Evolutionary conservation across 2,329 filamentous ascomycete genomes (phyloP), one percentile per base, ranked within the genome.

Genomic region (Fusarium sp.): DNA sequence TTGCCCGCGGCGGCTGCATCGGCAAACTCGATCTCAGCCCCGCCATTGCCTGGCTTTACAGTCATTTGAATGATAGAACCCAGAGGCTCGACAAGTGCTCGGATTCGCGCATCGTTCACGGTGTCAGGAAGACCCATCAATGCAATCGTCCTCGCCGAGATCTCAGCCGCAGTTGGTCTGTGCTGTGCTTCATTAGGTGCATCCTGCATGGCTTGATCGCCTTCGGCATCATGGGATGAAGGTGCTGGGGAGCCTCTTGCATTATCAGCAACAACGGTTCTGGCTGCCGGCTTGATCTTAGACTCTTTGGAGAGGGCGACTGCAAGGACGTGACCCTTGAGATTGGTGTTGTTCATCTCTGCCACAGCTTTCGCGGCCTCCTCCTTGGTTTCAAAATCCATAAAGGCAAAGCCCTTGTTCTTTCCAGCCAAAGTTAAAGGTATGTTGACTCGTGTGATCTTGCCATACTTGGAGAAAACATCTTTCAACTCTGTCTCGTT

Each of bases 121-220:
- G 94, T 98, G 76, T 98, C 96, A 1, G 96, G 94, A 2, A 99
- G 84, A 67, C 94, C 92, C 81, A 98, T 88, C 29, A 99, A 83
- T 12, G 91, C 91, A 52, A 98, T 86, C 1, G 93, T 96, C 55
- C 94, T 90, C 52, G 90, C 88, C 30, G 84, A 80, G 22, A 88
- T 86, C 18, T 89, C 85, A 8, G 78, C 79, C 10, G 82, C 79
- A 1, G 85, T 83, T 20, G 84, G 82, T 14, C 76, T 76, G 45
- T 72, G 42, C 24, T 53, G 51, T 16, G 60, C 63, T 41, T 61
- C 65, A 34, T 27, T 54, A n/a, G 30, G 49, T 14, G 64, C 74
- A 58, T 82, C 79, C 0, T 77, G 57, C 75, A 81, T 84, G 30
- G 78, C 74, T 49, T 81, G 76, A 34, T 85, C 83, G 12, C 79